Evolutionary conservation across 306 rosid species (phyloP).

Genomic region (Ormosia emarginata): DNA sequence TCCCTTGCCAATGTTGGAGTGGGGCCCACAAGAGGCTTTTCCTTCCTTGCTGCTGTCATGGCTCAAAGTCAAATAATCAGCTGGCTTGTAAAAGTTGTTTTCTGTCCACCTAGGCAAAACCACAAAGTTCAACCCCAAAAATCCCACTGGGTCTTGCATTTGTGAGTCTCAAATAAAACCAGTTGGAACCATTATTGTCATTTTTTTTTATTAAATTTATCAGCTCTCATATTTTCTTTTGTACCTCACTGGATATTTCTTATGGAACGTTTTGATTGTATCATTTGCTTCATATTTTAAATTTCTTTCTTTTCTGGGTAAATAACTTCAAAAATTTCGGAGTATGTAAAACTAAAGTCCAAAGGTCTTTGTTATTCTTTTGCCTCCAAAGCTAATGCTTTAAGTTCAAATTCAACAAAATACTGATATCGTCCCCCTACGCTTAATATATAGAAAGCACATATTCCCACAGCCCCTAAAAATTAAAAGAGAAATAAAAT

Average conservation of each 20-base stretch:
- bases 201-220: neutral
- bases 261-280: too few relatives aligned
- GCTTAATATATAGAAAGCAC: slow-evolving; percentile 7
- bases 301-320: neutral
- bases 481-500: neutral
- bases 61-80: slow-evolving; percentile 64
- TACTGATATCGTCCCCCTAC: neutral
- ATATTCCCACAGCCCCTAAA: neutral
- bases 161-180: neutral
- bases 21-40: slow-evolving; percentile 42
- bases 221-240: neutral
- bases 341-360: too few relatives aligned
- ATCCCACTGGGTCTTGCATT: neutral
- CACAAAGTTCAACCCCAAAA: neutral
- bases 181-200: neutral
- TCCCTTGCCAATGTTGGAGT: slow-evolving; percentile 17
- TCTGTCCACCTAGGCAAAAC: slow-evolving; percentile 46
- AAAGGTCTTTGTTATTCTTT: neutral
- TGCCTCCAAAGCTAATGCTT: slow-evolving; percentile 17
- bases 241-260: neutral
- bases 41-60: slow-evolving; percentile 26
- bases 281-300: neutral
- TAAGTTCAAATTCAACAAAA: slow-evolving; percentile 13
- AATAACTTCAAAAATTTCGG: neutral
- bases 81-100: slow-evolving; percentile 59